A percentile compares a stretch with the other conserved stretches of the same genome.
These are phyloP conservation scores for Syzygium oleosum DNA, from an alignment of 345 rosid genomes.

Conservation along the genomic window DNA sequence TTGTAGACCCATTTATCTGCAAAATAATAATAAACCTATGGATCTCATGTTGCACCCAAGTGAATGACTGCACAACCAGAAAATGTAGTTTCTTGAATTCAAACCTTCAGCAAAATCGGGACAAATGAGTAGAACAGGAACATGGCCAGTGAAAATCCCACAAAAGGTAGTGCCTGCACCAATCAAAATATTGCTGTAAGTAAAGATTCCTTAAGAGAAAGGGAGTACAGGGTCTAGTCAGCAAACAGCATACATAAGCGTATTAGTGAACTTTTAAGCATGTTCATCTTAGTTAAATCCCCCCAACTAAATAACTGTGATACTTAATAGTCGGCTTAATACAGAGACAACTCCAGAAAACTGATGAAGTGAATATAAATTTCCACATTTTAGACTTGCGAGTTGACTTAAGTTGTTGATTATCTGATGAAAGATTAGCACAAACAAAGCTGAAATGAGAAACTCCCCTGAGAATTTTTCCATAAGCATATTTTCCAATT, in stretches of 20 bases:
- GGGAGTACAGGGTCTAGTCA: neutral
- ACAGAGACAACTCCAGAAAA: neutral
- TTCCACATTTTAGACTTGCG: neutral
- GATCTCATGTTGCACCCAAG: neutral
- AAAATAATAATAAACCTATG: neutral
- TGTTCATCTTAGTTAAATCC: neutral
- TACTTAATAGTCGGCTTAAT: neutral
- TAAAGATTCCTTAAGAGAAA: neutral
- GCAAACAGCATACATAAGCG: neutral
- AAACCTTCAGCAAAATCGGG: conserved; percentile 80
- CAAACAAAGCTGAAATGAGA: neutral
- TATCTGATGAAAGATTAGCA: neutral
- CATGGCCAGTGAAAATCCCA: conserved; percentile 53
- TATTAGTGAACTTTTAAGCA: neutral
- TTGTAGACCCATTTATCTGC: conserved; percentile 76
- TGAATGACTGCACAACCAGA: neutral
- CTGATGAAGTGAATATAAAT: neutral
- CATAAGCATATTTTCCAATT: neutral
- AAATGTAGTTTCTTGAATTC: neutral
- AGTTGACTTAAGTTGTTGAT: neutral
- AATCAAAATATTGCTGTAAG: neutral
- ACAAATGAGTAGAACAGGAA: conserved; percentile 77
- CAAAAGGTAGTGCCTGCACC: conserved; percentile 60
- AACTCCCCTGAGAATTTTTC: neutral
- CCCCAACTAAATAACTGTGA: neutral